Conservation (phyloP, 768 basidiomycete species). For the Boletus barrowsii region DNA sequence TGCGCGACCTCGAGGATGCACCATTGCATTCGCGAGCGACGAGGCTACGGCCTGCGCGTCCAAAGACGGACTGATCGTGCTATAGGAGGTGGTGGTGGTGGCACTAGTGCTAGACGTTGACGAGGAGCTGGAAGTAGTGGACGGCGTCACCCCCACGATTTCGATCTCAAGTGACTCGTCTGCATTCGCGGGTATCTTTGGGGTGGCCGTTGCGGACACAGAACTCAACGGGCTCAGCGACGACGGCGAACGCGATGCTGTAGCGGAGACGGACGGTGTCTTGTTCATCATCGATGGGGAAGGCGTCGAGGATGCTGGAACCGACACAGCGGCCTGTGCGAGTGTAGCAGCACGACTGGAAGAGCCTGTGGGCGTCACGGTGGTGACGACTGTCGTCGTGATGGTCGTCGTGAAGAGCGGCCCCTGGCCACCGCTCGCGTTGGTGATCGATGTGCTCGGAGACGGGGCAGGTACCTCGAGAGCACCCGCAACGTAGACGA, state of each 20-base stretch:
- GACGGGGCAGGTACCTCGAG: constrained; percentile 27
- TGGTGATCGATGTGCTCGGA: not conserved
- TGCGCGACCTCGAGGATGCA: not conserved
- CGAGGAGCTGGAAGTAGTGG: constrained; percentile 1
- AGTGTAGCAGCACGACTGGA: constrained; percentile 6
- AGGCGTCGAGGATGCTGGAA: constrained; percentile 2
- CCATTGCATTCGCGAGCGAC: constrained; percentile 10
- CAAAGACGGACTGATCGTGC: constrained; percentile 2
- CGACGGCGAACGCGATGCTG: constrained; percentile 4
- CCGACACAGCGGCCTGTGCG: constrained; percentile 16
- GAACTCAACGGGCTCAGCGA: constrained; percentile 1
- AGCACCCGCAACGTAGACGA: constrained; percentile 48
- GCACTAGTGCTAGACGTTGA: not conserved
- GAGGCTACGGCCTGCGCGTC: constrained; percentile 22
- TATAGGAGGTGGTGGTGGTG: not conserved
- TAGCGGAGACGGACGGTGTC: not conserved
- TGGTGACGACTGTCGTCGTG: constrained; percentile 22
- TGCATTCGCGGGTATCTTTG: not conserved
- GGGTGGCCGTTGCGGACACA: not conserved
- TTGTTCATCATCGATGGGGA: not conserved
- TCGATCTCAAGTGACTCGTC: constrained; percentile 22
- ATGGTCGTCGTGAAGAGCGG: constrained; percentile 25
- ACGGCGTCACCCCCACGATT: constrained; percentile 11
- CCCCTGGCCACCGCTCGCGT: not conserved
- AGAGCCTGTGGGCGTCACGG: constrained; percentile 4